phyloP scores from a whole-genome alignment of 129 eudicot genomes.

The Chrysanthemum makinoi region DNA sequence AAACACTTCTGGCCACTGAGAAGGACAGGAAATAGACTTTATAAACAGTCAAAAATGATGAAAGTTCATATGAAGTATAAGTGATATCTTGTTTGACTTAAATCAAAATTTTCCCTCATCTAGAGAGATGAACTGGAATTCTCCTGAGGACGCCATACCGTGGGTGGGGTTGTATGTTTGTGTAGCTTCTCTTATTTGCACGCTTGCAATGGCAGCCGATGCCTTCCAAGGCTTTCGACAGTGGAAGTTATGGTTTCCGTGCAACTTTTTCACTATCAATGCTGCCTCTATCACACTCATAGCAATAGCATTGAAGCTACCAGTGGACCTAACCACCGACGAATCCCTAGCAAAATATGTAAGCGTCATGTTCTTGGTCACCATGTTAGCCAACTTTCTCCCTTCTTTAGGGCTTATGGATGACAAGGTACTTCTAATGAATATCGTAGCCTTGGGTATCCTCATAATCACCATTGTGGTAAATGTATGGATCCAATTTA shows the following conservation, averaged over 20 bases:
- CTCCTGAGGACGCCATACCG: constrained; percentile 22
- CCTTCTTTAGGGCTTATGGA: constrained; percentile 31
- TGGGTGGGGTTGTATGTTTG: constrained; percentile 45
- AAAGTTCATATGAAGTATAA: too few relatives aligned
- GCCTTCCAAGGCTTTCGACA: constrained; percentile 29
- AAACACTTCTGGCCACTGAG: too few relatives aligned
- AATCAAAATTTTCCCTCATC: too few relatives aligned
- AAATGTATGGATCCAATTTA: background rate
- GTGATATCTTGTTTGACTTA: too few relatives aligned
- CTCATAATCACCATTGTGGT: constrained; percentile 18
- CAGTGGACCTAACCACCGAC: background rate
- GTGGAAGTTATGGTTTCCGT: constrained; percentile 38
- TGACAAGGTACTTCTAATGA: constrained; percentile 6
- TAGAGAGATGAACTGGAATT: too few relatives aligned
- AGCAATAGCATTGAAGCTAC: constrained; percentile 40
- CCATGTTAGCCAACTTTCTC: constrained; percentile 31
- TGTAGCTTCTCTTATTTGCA: constrained; percentile 37
- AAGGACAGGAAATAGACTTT: too few relatives aligned
- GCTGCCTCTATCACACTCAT: constrained; percentile 38
- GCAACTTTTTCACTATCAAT: constrained; percentile 34
- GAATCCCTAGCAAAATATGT: background rate
- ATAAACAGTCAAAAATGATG: too few relatives aligned
- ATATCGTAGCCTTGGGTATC: constrained; percentile 22
- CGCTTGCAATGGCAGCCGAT: constrained; percentile 40
- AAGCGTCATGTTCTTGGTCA: constrained; percentile 12